phyloP scores from a whole-genome alignment of 2,329 filamentous ascomycete species.

The Arthrobotrys conoides region DNA sequence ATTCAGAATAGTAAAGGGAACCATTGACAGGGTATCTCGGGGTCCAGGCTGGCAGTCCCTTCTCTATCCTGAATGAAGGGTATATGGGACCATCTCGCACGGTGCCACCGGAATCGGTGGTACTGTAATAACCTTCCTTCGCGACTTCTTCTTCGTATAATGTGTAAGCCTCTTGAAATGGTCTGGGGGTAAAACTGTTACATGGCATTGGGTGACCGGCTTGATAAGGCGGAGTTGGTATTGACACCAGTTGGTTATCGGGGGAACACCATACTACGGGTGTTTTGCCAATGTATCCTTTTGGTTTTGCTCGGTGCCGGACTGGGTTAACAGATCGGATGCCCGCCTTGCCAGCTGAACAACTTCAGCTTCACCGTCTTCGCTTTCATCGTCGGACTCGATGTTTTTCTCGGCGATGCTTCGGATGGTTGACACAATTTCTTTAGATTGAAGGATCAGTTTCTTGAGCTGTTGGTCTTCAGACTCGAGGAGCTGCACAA shows the following conservation, averaged over 20 bases:
- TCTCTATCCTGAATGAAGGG: constrained; percentile 10
- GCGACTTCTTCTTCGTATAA: constrained; percentile 41
- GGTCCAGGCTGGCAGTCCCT: background rate
- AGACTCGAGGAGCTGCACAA: constrained; percentile 94
- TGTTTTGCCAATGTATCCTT: constrained; percentile 74
- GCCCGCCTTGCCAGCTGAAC: constrained; percentile 82
- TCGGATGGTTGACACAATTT: constrained; percentile 92
- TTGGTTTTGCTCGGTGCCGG: constrained; percentile 79
- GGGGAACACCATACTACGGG: constrained; percentile 57
- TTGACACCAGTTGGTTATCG: constrained; percentile 43
- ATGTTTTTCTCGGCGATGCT: constrained; percentile 90
- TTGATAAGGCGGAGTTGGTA: constrained; percentile 33
- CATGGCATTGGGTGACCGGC: constrained; percentile 17
- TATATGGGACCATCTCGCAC: constrained; percentile 27
- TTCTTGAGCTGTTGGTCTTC: constrained; percentile 91
- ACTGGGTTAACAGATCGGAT: constrained; percentile 85
- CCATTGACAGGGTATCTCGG: background rate
- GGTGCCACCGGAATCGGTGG: constrained; percentile 13
- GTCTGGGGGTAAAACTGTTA: constrained; percentile 24
- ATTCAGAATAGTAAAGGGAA: constrained; percentile 19
- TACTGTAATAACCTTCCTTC: constrained; percentile 24
- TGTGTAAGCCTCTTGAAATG: constrained; percentile 35
- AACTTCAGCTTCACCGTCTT: constrained; percentile 65
- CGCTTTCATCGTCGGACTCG: constrained; percentile 80
- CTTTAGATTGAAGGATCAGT: constrained; percentile 88